A percentile compares a stretch with the other conserved stretches of the same genome.
These are phyloP conservation scores for Marasmius fiardii DNA, from an alignment of 1,284 basidiomycete species.

Conservation along the genomic window DNA sequence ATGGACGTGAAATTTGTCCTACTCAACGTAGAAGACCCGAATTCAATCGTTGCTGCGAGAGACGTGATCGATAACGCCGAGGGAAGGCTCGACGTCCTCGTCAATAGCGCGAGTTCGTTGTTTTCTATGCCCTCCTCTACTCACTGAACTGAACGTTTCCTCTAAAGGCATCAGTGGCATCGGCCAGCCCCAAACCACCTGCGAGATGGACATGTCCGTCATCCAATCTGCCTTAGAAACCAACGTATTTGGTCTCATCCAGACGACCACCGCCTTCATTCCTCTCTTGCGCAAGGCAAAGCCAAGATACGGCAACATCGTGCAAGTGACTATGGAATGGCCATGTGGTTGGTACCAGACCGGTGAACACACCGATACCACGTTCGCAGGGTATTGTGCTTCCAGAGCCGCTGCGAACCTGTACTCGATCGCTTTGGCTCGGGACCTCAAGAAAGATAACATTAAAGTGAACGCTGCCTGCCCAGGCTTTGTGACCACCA, in stretches of 20 bases:
- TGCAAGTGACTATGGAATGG: constrained; percentile 36
- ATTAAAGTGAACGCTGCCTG: constrained; percentile 16
- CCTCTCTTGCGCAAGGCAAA: constrained; percentile 29
- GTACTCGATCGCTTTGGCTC: constrained; percentile 19
- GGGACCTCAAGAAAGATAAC: constrained; percentile 11
- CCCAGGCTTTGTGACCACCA: constrained; percentile 12
- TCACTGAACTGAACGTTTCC: not conserved
- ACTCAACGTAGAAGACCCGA: constrained; percentile 31
- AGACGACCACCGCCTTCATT: constrained; percentile 30
- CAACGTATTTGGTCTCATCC: constrained; percentile 35
- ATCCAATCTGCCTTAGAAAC: constrained; percentile 33
- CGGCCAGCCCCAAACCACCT: constrained; percentile 28
- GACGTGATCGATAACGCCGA: constrained; percentile 33
- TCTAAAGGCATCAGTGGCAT: constrained; percentile 24
- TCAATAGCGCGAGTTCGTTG: constrained; percentile 44
- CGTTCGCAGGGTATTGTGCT: constrained; percentile 17
- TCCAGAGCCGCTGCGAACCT: constrained; percentile 21
- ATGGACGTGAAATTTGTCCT: constrained; percentile 28
- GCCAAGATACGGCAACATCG: constrained; percentile 22
- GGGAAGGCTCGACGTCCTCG: constrained; percentile 41
- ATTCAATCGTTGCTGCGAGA: constrained; percentile 30
- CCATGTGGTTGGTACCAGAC: constrained; percentile 48
- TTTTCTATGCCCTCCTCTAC: not conserved
- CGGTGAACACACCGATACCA: not conserved
- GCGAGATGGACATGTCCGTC: constrained; percentile 25